Conservation (phyloP, 768 basidiomycete species). For the Inosperma sp. region DNA sequence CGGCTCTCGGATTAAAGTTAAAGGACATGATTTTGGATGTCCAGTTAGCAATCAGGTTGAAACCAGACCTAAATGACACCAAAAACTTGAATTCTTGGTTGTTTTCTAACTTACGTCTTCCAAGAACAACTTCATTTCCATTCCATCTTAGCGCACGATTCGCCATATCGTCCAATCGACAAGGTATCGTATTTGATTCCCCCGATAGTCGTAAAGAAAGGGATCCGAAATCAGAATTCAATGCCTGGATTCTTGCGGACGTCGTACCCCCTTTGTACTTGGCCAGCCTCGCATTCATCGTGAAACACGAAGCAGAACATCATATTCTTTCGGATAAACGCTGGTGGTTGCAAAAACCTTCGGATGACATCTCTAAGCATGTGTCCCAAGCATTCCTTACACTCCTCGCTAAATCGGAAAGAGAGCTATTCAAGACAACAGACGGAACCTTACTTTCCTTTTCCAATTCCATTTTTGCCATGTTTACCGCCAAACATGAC, state of each 20-base stretch:
- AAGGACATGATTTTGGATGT: no score
- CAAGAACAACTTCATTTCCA: conserved; percentile 35
- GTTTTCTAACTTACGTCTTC: conserved; percentile 42
- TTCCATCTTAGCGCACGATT: conserved; percentile 44
- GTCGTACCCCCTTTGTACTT: conserved; percentile 36
- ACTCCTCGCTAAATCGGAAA: background rate
- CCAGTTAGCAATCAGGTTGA: conserved; percentile 13
- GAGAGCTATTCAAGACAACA: conserved; percentile 7
- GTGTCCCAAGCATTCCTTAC: conserved; percentile 21
- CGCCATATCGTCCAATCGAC: conserved; percentile 40
- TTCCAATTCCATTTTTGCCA: background rate
- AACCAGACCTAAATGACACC: background rate
- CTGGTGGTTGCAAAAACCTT: conserved; percentile 10
- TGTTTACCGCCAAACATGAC: no score
- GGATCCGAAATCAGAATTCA: conserved; percentile 33
- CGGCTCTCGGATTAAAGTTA: no score
- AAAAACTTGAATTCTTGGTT: conserved; percentile 15
- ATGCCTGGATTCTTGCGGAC: conserved; percentile 37
- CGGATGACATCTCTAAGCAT: conserved; percentile 13
- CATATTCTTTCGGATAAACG: background rate
- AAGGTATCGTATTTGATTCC: conserved; percentile 37
- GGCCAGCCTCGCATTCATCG: conserved; percentile 29
- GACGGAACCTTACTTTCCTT: background rate
- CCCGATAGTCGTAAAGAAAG: conserved; percentile 15
- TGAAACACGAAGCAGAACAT: background rate